Conservation (phyloP, 2,329 filamentous ascomycete species). For the Fusarium armeniacum region DNA sequence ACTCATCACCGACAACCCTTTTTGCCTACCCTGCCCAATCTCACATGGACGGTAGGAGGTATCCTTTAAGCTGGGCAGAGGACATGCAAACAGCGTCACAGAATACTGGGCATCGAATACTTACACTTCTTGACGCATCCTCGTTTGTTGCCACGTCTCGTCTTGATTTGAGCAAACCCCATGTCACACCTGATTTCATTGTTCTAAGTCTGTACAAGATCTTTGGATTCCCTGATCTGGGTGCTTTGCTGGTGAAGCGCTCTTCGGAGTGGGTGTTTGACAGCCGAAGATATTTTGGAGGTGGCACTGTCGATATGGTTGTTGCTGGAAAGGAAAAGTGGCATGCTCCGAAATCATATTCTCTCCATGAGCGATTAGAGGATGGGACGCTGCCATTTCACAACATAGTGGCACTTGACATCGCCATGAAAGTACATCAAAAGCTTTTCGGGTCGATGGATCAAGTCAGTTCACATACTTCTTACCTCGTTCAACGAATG, state of each 20-base stretch:
- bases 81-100: conserved; percentile 56
- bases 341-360: conserved; percentile 81
- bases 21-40: conserved; percentile 94
- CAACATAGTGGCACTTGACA: conserved; percentile 85
- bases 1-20: conserved; percentile 53
- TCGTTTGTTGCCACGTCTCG: conserved; percentile 82
- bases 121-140: conserved; percentile 86
- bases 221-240: conserved; percentile 96
- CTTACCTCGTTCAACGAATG: conserved; percentile 72
- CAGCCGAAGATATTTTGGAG: conserved; percentile 86
- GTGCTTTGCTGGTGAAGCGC: conserved; percentile 85
- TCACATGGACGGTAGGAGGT: conserved; percentile 86
- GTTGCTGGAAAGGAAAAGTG: conserved; percentile 82
- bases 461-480: conserved; percentile 78
- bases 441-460: conserved; percentile 80
- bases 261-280: conserved; percentile 74
- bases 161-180: conserved; percentile 75
- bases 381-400: conserved; percentile 94
- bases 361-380: conserved; percentile 85
- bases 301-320: conserved; percentile 94
- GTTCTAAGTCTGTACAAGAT: conserved; percentile 95
- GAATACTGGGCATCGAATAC: conserved; percentile 57
- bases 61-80: conserved; percentile 78
- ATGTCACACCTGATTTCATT: conserved; percentile 82
- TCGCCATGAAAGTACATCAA: conserved; percentile 78